Base-by-base conservation (phyloP, 2,329 filamentous ascomycete genomes). In the Fusarium sp. region DNA sequence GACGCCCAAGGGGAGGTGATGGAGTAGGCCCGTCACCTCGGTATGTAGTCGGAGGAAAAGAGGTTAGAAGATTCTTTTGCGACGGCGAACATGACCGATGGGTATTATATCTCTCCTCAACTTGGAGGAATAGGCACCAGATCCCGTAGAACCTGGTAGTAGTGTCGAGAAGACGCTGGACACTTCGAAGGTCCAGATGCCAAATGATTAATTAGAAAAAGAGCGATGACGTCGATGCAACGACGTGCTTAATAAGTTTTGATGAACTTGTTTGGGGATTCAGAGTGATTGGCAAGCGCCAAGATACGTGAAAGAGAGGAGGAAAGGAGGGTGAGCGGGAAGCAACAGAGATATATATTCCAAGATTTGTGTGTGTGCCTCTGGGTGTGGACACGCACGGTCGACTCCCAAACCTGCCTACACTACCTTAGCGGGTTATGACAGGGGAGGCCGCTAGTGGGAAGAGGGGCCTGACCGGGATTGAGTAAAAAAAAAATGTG, bases 11-110 rank as follows among this genome's bases (percentile, higher is more conserved):
- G 83, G 81, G 84, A 84, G 84, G 81, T 82, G 80, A 80, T 77
- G 62, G 81, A 82, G 81, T 81, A 84, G 79, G 80, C 83, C 83
- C 81, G 86, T 89, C 87, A 89, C 87, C 87, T 87, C 84, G 86
- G 86, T 87, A 87, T 88, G 84, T 86, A 85, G 84, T 88, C 86
- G 86, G 86, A 86, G 80, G 86, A 85, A 84, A 85, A 86, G 85
- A 84, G 85, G 82, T 84, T 86, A 81, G 83, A 84, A 81, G 81
- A 83, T 78, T 83, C 83, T 85, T 82, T 85, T 86, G 83, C 84
- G 85, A 83, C 83, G 82, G 85, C 84, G 81, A 87, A 89, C 88
- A 89, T 89, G 81, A 82, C 81, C 79, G 80, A 81, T 81, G 76
- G 80, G 73, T 72, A 63, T 67, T 67, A 65, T 70, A 74, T 74